These are phyloP conservation scores for Podaxis pistillaris DNA, from an alignment of 768 basidiomycete genomes.

Conservation along the genomic window DNA sequence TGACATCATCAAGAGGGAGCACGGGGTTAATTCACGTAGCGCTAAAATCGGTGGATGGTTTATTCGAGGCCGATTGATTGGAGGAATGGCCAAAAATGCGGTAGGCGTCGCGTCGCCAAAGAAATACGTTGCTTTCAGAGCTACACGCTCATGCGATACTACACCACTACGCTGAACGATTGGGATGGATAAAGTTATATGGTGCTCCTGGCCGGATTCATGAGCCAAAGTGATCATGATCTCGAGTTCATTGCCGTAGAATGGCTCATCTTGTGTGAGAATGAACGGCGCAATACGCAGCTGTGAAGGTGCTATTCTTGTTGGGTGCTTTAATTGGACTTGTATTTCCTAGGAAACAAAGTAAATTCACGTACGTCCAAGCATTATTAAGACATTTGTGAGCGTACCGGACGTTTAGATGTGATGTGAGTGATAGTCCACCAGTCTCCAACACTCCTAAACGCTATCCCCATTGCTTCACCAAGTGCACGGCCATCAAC, in stretches of 20 bases:
- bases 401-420: conserved; percentile 2
- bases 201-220: conserved; percentile 1
- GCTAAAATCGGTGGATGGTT: conserved; percentile 55
- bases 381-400: not conserved
- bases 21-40: conserved; percentile 47
- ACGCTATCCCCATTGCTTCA: conserved; percentile 59
- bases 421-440: conserved; percentile 44
- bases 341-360: conserved; percentile 24
- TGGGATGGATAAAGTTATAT: conserved; percentile 38
- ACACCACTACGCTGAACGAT: conserved; percentile 48
- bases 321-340: conserved; percentile 26
- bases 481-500: conserved; percentile 78
- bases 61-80: conserved; percentile 28
- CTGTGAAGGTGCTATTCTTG: conserved; percentile 59
- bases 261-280: conserved; percentile 33
- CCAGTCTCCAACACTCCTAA: conserved; percentile 52
- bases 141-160: conserved; percentile 22
- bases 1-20: conserved; percentile 1
- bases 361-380: not conserved
- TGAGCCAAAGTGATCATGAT: conserved; percentile 40
- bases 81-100: conserved; percentile 57
- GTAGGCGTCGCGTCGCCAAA: conserved; percentile 54
- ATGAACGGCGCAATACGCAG: conserved; percentile 52
- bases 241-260: conserved; percentile 29
- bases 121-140: conserved; percentile 60